Percentiles rank a stretch among this genome's conserved stretches.
phyloP scores from a whole-genome alignment of 2,329 filamentous ascomycete genomes.

The Helotiales sp. region DNA sequence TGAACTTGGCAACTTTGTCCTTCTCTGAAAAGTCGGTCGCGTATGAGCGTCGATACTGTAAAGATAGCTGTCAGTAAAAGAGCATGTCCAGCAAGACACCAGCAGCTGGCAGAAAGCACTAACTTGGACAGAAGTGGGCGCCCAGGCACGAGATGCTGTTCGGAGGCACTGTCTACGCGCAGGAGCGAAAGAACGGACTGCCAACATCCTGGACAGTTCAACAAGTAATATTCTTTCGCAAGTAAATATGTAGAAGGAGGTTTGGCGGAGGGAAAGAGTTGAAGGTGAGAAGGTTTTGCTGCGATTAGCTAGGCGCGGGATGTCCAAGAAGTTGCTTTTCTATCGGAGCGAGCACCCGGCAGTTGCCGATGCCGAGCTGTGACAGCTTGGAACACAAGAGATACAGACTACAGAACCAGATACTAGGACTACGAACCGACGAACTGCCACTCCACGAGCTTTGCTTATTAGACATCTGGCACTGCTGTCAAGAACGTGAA shows the following conservation, averaged over 20 bases:
- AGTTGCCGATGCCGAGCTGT: conserved; percentile 5
- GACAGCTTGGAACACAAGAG: neutral
- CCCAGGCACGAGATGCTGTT: conserved; percentile 59
- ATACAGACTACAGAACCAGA: too few relatives aligned
- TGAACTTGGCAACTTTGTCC: conserved; percentile 87
- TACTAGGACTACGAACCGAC: neutral
- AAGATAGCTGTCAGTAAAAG: conserved; percentile 23
- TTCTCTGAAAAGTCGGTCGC: conserved; percentile 52
- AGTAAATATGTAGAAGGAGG: conserved; percentile 12
- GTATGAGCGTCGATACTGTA: conserved; percentile 60
- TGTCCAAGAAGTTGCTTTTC: conserved; percentile 6
- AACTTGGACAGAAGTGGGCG: conserved; percentile 57
- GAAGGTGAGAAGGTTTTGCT: conserved; percentile 14
- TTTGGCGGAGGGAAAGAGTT: conserved; percentile 9
- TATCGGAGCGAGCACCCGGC: neutral
- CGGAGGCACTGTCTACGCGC: conserved; percentile 77
- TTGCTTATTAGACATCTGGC: neutral
- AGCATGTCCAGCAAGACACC: neutral
- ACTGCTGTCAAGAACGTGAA: neutral
- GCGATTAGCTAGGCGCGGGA: conserved; percentile 18
- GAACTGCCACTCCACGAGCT: neutral
- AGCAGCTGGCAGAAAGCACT: conserved; percentile 31
- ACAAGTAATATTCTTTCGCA: conserved; percentile 21
- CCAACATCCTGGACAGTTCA: conserved; percentile 68
- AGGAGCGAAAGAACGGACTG: conserved; percentile 75